Percentiles rank a stretch among this genome's conserved stretches.
Conservation (phyloP, 257 asterid species). For the Prunella vulgaris region DNA sequence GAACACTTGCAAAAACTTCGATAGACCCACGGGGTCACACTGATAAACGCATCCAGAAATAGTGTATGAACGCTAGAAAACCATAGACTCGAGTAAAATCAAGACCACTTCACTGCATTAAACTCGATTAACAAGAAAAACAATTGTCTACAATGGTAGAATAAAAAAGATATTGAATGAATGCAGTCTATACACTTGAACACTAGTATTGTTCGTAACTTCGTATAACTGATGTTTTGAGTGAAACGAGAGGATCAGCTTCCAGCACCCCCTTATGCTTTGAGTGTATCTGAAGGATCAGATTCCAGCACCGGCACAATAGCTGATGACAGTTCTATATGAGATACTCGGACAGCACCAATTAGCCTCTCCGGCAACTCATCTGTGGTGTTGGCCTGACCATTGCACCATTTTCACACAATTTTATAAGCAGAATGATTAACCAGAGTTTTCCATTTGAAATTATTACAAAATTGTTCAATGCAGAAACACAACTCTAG, state of each 20-base stretch:
- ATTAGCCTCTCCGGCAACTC: slow-evolving; percentile 63
- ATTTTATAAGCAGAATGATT: slow-evolving; percentile 4
- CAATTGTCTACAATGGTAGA: slow-evolving; percentile 15
- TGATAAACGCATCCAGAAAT: not conserved
- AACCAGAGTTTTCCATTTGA: not conserved
- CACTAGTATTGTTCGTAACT: not conserved
- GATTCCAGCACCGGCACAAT: slow-evolving; percentile 40
- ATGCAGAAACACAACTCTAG: not conserved
- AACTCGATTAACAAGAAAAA: slow-evolving; percentile 19
- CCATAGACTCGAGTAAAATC: not conserved
- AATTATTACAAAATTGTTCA: not conserved
- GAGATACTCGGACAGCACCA: slow-evolving; percentile 59
- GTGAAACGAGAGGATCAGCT: slow-evolving; percentile 31
- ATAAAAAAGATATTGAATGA: slow-evolving; percentile 24
- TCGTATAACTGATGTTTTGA: slow-evolving; percentile 19
- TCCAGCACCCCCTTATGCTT: slow-evolving; percentile 31
- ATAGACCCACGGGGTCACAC: not conserved
- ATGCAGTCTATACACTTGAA: slow-evolving; percentile 29
- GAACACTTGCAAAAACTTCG: too few species aligned
- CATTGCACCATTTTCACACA: slow-evolving; percentile 4
- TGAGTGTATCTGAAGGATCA: slow-evolving; percentile 29
- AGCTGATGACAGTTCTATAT: slow-evolving; percentile 54
- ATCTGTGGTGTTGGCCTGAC: slow-evolving; percentile 47
- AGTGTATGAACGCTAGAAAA: not conserved
- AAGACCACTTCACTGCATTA: slow-evolving; percentile 18